phyloP scores from a whole-genome alignment of 192 early-diverging fungal genomes.

The Umbelopsis sp. region DNA sequence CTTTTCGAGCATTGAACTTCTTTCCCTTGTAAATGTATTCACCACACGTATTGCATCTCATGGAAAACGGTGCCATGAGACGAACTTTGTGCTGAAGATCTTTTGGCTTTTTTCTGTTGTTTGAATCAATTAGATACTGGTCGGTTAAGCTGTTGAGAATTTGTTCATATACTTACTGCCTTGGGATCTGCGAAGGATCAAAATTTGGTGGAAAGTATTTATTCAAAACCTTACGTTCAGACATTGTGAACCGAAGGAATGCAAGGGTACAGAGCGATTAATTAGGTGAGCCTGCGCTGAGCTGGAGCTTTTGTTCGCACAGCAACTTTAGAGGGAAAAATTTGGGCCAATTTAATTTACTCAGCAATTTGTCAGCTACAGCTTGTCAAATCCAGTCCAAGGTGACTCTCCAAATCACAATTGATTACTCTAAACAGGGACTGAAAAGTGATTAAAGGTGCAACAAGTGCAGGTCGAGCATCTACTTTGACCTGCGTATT shows the following conservation, averaged over 20 bases:
- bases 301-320: too few species aligned
- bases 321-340: too few species aligned
- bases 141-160: background rate
- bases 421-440: too few species aligned
- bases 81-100: conserved; percentile 94
- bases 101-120: conserved; percentile 77
- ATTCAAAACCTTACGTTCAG: conserved; percentile 94
- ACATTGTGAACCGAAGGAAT: conserved; percentile 52
- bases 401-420: too few species aligned
- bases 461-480: too few species aligned
- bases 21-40: conserved; percentile 98
- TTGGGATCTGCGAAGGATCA: conserved; percentile 82
- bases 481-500: too few species aligned
- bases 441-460: too few species aligned
- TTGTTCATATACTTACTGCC: conserved; percentile 21
- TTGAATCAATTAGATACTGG: background rate
- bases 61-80: conserved; percentile 98
- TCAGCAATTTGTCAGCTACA: too few species aligned
- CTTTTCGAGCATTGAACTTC: conserved; percentile 98
- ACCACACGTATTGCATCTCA: conserved; percentile 95
- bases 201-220: conserved; percentile 98
- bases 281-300: too few species aligned
- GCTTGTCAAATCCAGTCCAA: too few species aligned
- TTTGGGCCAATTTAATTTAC: too few species aligned
- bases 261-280: too few species aligned